Percentiles rank a stretch among this genome's conserved stretches.
Evolutionary conservation across 2,329 filamentous ascomycete species (phyloP).

Genomic region (Didymella sp.): DNA sequence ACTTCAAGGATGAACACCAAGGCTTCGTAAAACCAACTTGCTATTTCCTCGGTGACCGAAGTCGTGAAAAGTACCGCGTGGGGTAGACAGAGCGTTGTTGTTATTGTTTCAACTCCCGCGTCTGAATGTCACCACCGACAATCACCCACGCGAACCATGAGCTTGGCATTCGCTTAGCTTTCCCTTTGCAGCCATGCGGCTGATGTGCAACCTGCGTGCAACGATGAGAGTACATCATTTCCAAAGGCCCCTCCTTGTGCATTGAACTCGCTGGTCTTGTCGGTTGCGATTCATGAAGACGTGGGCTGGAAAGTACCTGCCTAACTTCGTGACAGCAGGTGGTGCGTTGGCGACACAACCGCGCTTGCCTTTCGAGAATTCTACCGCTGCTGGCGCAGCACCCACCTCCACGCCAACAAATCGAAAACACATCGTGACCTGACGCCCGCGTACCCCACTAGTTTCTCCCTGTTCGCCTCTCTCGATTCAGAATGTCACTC

Average conservation of each 20-base stretch:
- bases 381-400: conserved; percentile 17
- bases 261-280: not conserved
- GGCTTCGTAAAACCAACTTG: conserved; percentile 14
- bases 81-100: not conserved
- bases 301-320: not conserved
- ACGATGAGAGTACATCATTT: not conserved
- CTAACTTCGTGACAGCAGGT: not conserved
- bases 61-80: not conserved
- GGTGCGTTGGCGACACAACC: conserved; percentile 13
- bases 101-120: not conserved
- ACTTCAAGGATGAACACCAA: conserved; percentile 11
- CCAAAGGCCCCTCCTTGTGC: not conserved
- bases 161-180: conserved; percentile 34
- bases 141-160: conserved; percentile 23
- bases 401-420: conserved; percentile 19
- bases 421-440: conserved; percentile 17
- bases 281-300: not conserved
- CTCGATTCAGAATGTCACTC: conserved; percentile 38
- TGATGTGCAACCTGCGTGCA: not conserved
- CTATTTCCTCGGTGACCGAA: not conserved
- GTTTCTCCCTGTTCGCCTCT: conserved; percentile 15
- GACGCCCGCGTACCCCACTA: conserved; percentile 20
- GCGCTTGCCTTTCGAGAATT: conserved; percentile 8
- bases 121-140: conserved; percentile 22
- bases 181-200: conserved; percentile 15